These are phyloP conservation scores for Clitopilus passeckerianus DNA, from an alignment of 768 basidiomycete species.

Conservation along the genomic window DNA sequence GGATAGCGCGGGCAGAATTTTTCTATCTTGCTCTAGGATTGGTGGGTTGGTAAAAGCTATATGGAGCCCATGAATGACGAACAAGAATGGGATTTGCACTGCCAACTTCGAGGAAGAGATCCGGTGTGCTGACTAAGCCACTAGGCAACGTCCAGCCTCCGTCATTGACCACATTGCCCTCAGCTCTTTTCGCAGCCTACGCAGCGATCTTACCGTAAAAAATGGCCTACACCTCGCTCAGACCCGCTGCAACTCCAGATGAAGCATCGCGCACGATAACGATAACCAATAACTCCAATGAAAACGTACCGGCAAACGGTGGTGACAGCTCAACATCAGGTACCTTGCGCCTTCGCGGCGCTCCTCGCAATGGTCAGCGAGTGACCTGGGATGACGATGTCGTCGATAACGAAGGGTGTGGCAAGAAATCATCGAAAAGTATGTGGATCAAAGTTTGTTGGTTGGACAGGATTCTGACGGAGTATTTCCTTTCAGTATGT, in stretches of 20 bases:
- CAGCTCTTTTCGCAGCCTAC: background rate
- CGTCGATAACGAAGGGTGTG: conserved; percentile 87
- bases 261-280: conserved; percentile 56
- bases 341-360: conserved; percentile 58
- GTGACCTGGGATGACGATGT: conserved; percentile 86
- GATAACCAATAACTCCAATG: conserved; percentile 28
- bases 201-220: conserved; percentile 1
- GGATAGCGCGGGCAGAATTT: too few relatives aligned
- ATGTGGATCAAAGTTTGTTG: conserved; percentile 21
- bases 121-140: background rate
- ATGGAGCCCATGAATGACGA: too few relatives aligned
- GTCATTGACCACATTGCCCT: background rate
- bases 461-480: background rate
- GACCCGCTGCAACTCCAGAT: conserved; percentile 32
- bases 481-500: conserved; percentile 61
- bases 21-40: too few relatives aligned
- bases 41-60: background rate
- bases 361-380: conserved; percentile 38
- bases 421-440: conserved; percentile 94
- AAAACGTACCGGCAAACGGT: conserved; percentile 17
- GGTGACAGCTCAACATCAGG: conserved; percentile 12
- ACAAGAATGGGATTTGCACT: too few relatives aligned
- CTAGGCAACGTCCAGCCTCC: background rate
- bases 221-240: conserved; percentile 8
- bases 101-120: background rate